phyloP scores from a whole-genome alignment of 2,329 filamentous ascomycete species.

The Catunica adiposa region DNA sequence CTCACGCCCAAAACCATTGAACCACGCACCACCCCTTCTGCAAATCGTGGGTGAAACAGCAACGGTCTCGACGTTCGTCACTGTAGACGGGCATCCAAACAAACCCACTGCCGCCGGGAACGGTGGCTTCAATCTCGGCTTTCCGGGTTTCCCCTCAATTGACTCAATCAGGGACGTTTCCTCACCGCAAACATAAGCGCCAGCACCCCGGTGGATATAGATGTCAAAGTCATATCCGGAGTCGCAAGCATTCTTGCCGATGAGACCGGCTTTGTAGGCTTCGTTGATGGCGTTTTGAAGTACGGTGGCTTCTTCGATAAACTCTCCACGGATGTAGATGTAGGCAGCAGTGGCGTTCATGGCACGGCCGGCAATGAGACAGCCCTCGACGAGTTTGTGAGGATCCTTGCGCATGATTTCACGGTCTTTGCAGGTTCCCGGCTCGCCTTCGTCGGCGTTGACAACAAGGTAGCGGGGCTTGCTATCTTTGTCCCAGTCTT shows the following conservation, averaged over 20 bases:
- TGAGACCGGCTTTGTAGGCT: constrained; percentile 83
- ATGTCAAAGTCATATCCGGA: constrained; percentile 97
- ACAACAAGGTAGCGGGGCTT: constrained; percentile 95
- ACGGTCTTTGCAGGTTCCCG: constrained; percentile 96
- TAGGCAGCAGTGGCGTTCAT: constrained; percentile 99
- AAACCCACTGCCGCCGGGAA: constrained; percentile 95
- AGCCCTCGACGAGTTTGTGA: constrained; percentile 96
- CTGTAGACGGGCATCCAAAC: constrained; percentile 94
- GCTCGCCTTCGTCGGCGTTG: constrained; percentile 97
- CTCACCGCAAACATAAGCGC: constrained; percentile 95
- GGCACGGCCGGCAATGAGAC: constrained; percentile 82
- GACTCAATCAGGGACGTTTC: constrained; percentile 98
- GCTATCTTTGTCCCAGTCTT: constrained; percentile 95
- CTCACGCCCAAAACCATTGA: constrained; percentile 84
- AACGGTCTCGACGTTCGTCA: constrained; percentile 95
- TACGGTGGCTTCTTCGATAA: constrained; percentile 86
- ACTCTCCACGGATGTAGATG: constrained; percentile 98
- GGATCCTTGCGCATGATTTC: constrained; percentile 99
- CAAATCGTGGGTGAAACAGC: constrained; percentile 92
- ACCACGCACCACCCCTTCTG: constrained; percentile 83
- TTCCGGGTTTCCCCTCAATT: constrained; percentile 94
- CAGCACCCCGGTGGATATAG: constrained; percentile 88
- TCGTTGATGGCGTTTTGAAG: constrained; percentile 94
- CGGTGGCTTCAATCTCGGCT: constrained; percentile 94
- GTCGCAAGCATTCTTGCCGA: constrained; percentile 95